Conservation (phyloP, 2,329 filamentous ascomycete species). For the Monosporascus sp. region DNA sequence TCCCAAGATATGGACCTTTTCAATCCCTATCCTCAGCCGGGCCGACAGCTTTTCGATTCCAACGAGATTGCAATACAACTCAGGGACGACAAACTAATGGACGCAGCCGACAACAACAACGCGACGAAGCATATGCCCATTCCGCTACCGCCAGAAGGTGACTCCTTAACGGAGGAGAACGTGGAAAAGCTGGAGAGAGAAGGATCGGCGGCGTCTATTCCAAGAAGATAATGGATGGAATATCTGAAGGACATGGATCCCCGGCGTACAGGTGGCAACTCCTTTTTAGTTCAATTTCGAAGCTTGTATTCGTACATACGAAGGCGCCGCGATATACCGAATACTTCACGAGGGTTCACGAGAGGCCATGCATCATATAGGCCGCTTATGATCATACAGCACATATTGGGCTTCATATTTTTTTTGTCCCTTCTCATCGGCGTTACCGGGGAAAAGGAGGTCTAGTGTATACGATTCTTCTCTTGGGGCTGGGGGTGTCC, state of each 20-base stretch:
- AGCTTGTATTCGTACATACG: no score
- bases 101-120: constrained; percentile 36
- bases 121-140: constrained; percentile 15
- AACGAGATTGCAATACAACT: constrained; percentile 36
- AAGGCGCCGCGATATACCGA: neutral
- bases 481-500: no score
- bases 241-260: neutral
- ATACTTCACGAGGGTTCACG: neutral
- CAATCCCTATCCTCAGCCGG: constrained; percentile 30
- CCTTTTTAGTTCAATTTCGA: neutral
- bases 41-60: constrained; percentile 26
- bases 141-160: constrained; percentile 29
- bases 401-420: neutral
- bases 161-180: constrained; percentile 51
- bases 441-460: neutral
- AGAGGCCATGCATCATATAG: neutral
- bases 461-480: no score
- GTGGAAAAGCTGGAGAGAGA: constrained; percentile 42
- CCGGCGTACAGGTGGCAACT: neutral
- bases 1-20: constrained; percentile 33
- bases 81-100: constrained; percentile 43
- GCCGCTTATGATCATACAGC: neutral
- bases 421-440: neutral
- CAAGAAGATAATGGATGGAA: constrained; percentile 5
- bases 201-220: neutral